Evolutionary conservation across 83 land plant genomes (phyloP).

Genomic region (Larix sibirica): DNA sequence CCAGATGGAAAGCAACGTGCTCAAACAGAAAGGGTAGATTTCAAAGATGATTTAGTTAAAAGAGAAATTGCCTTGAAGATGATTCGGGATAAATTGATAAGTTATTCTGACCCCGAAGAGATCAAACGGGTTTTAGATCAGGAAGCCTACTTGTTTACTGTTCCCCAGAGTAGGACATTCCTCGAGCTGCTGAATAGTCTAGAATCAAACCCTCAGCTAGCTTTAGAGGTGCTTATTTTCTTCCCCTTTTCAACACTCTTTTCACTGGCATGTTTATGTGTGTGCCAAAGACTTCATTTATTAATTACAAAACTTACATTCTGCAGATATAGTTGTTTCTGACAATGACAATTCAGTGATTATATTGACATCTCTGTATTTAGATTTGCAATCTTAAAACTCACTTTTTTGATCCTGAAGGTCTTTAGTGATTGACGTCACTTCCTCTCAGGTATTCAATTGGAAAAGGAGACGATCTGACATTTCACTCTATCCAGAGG

Average conservation of each 20-base stretch:
- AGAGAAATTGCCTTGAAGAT: no score
- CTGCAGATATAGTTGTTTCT: background rate
- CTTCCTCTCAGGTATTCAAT: slow-evolving; percentile 50
- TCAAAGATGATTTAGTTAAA: no score
- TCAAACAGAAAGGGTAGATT: no score
- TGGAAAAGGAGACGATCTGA: slow-evolving; percentile 58
- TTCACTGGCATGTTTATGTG: background rate
- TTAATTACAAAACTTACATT: background rate
- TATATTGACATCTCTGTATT: background rate
- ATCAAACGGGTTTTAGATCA: slow-evolving; percentile 5
- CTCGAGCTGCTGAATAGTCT: background rate
- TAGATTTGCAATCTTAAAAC: background rate
- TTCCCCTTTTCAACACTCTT: background rate
- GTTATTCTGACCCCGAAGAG: background rate
- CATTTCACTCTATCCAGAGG: slow-evolving; percentile 36
- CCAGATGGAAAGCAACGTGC: no score
- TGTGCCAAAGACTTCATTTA: background rate
- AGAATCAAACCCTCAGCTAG: background rate
- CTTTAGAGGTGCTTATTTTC: background rate
- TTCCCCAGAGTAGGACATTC: background rate
- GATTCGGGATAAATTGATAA: slow-evolving; percentile 3
- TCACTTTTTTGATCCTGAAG: background rate
- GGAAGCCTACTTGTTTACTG: background rate
- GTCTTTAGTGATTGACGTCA: background rate
- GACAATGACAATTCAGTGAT: background rate